phyloP scores from a whole-genome alignment of 805 yeast genomes.

The Ogataea dorogensis region DNA sequence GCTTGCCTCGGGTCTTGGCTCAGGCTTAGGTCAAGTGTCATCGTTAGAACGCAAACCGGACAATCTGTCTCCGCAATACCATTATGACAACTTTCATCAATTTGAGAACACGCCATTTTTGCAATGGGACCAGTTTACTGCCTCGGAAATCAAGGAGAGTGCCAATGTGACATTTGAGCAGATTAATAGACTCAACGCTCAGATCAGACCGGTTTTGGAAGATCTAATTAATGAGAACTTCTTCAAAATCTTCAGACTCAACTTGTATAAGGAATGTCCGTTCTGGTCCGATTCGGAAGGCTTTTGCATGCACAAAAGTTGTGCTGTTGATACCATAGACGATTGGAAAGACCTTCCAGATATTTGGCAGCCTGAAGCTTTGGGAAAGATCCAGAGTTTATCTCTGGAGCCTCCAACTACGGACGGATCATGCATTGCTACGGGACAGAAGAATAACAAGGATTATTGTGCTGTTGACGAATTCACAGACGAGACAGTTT shows the following conservation, averaged over 20 bases:
- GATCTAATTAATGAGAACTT: slow-evolving; percentile 69
- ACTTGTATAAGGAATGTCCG: slow-evolving; percentile 80
- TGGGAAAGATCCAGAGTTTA: slow-evolving; percentile 50
- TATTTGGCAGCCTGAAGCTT: slow-evolving; percentile 67
- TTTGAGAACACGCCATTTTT: slow-evolving; percentile 33
- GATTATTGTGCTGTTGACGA: slow-evolving; percentile 71
- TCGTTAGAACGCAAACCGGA: slow-evolving; percentile 27
- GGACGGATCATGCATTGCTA: slow-evolving; percentile 28
- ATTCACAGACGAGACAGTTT: slow-evolving; percentile 66
- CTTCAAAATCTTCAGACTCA: slow-evolving; percentile 83
- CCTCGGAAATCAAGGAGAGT: slow-evolving; percentile 28
- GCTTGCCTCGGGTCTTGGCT: slow-evolving; percentile 4
- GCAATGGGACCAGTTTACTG: slow-evolving; percentile 23
- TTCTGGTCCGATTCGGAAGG: slow-evolving; percentile 78
- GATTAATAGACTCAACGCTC: slow-evolving; percentile 49
- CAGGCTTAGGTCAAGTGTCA: slow-evolving; percentile 18
- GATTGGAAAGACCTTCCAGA: slow-evolving; percentile 72
- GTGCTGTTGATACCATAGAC: slow-evolving; percentile 84
- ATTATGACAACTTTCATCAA: slow-evolving; percentile 29
- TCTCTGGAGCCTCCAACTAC: slow-evolving; percentile 31
- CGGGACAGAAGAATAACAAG: slow-evolving; percentile 14
- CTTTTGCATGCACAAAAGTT: slow-evolving; percentile 80
- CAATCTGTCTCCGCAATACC: slow-evolving; percentile 24
- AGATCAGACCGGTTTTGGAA: slow-evolving; percentile 55
- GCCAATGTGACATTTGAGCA: slow-evolving; percentile 39